These are phyloP conservation scores for Cotoneaster glaucophyllus DNA, from an alignment of 306 rosid species.

Conservation along the genomic window DNA sequence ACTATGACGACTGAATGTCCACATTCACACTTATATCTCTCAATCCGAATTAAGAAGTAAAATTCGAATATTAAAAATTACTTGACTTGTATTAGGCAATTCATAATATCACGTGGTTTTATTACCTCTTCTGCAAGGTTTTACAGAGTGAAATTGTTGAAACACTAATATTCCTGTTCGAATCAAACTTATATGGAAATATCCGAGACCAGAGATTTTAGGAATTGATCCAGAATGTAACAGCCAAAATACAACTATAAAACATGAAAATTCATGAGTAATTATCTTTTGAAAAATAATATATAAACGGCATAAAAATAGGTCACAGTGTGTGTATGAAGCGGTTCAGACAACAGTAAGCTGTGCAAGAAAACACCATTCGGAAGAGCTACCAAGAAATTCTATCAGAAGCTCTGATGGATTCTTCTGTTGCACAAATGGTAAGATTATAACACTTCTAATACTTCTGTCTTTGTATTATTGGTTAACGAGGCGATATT, in stretches of 20 bases:
- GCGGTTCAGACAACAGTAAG: no score
- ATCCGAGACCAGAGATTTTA: neutral
- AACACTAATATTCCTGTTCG: neutral
- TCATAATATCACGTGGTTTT: neutral
- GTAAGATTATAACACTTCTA: conserved; percentile 11
- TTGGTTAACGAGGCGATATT: neutral
- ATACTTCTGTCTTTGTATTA: neutral
- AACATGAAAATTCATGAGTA: neutral
- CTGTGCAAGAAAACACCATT: no score
- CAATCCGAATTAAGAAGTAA: neutral
- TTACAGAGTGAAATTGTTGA: neutral
- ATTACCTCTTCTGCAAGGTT: neutral
- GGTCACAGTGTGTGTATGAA: neutral
- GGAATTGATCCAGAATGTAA: neutral
- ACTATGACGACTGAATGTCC: neutral
- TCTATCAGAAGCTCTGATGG: conserved; percentile 16
- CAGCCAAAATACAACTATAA: neutral
- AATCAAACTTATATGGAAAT: neutral
- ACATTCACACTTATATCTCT: neutral
- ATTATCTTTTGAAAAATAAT: neutral
- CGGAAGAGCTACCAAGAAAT: neutral
- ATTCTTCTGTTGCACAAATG: conserved; percentile 33
- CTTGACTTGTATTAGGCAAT: neutral
- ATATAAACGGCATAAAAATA: neutral
- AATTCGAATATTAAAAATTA: neutral